Evolutionary conservation across 306 rosid genomes (phyloP), one percentile per base, ranked within the genome.

Genomic region (Pyrus communis): DNA sequence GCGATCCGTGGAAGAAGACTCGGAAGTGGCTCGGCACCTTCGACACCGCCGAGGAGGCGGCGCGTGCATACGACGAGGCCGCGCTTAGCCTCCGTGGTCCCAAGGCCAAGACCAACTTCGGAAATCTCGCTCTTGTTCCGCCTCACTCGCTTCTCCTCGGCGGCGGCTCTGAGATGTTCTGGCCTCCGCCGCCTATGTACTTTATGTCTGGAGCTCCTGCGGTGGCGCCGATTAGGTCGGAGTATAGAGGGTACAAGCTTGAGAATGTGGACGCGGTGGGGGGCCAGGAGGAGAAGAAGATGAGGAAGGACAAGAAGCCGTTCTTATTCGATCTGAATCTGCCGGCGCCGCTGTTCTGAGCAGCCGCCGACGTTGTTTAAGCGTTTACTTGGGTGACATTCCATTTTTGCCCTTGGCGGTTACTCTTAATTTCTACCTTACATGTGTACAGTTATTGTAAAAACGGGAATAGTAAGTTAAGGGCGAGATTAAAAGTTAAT

Each of bases 1-100:
- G 95, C 10, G 87, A 90, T 38, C 95, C 95, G 0, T 86, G 89
- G 86, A 82, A 73, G 78, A 87, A 86, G 88, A 84, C 90, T 45
- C 84, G 95, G 31, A 87, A 84, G 75, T 90, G 95, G 95, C 95
- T 90, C 11, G 91, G 95, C 11, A 90, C 95, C 66, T 87, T 86
- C 17, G 89, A 87, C 67, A 90, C 95, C 7, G 95, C 95, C 17
- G 90, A 86, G 84, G 86, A 90, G 27, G 95, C 95, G 9, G 95
- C 95, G 35, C 78, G 81, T 69, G 95, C 95, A 11, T 90, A 90
- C 78, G 95, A 90, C 74, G 67, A 80, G 21, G 95, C 95, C 7
- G 92, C 95, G 4, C 76, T 84, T 13, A 57, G 43, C 18, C 88
- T 91, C 77, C 89, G 93, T 7, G 96, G 96, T 19, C 67, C 86